phyloP scores from a whole-genome alignment of 768 basidiomycete species.

The Pleurotus eryngii region DNA sequence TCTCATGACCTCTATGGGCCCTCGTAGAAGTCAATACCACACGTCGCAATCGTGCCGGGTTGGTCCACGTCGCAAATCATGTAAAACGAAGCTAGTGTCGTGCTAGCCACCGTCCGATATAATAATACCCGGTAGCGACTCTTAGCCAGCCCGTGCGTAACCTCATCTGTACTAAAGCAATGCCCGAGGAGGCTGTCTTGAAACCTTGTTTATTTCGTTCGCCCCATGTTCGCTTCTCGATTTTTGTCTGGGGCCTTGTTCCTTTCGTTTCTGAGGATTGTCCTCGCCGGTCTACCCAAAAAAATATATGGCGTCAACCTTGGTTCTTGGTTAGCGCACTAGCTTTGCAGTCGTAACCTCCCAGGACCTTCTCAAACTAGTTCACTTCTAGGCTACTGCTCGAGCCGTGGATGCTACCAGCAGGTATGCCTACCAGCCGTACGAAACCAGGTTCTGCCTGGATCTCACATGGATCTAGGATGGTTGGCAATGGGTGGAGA shows the following conservation, averaged over 20 bases:
- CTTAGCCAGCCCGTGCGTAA: too few species aligned
- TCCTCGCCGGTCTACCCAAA: constrained; percentile 18
- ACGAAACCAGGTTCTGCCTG: too few species aligned
- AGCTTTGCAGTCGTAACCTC: not conserved
- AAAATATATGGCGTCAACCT: constrained; percentile 58
- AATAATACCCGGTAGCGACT: too few species aligned
- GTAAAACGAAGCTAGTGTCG: not conserved
- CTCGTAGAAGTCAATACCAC: not conserved
- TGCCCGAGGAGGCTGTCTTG: too few species aligned
- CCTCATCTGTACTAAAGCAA: too few species aligned
- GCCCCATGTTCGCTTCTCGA: not conserved
- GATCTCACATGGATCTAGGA: constrained; percentile 31
- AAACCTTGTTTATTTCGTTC: too few species aligned
- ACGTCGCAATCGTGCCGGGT: not conserved
- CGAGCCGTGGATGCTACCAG: constrained; percentile 82
- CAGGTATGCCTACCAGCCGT: constrained; percentile 32
- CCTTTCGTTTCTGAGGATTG: constrained; percentile 5
- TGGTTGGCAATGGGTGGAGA: constrained; percentile 77
- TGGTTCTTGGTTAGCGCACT: constrained; percentile 50
- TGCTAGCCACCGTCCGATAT: not conserved
- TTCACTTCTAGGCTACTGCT: constrained; percentile 57
- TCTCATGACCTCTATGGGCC: not conserved
- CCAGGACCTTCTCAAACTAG: constrained; percentile 2
- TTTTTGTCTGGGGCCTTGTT: not conserved
- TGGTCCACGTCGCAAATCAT: constrained; percentile 1